Evolutionary conservation across 2,329 filamentous ascomycete species (phyloP), one percentile per base, ranked within the genome.

Genomic region (Aurifilum marmelostoma): DNA sequence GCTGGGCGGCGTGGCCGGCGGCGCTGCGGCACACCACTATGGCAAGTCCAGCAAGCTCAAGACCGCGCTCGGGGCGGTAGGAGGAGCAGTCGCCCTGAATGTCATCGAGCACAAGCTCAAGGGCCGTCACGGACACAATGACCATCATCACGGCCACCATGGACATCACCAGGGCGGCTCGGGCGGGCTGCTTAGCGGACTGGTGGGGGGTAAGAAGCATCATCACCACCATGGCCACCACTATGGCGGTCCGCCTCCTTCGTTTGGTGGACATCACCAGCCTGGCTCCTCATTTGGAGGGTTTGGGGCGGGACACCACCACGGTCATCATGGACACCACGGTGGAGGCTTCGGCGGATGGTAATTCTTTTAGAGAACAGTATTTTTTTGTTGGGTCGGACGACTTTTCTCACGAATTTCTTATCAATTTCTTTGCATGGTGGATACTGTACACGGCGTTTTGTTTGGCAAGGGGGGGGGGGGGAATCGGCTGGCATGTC

Each of bases 21-120:
- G 83, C 0, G 84, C 85, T 68, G 68, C 86, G 0, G 86, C 83
- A 0, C 83, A 88, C 74, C 84, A 88, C 76, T 75, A 85, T 14
- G 85, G 86, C 27, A 84, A 85, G 66, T 85, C 86, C 8, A 70
- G 69, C 39, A 78, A 83, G 62, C 74, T 89, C 47, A 84, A 84
- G 32, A 85, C 86, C 1, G 73, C 88, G 7, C 80, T 83, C 1
- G 86, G 86, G 0, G 78, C 82, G 9, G 80, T 87, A 1, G 84
- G 83, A 14, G 87, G 87, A 32, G 86, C 85, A 0, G 80, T 88
- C 16, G 84, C 83, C 2, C 87, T 87, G 9, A 88, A 88, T 72
- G 77, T 83, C 24, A 75, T 87, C 50, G 83, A 84, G 75, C 74
- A 81, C 65, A 82, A 83, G 67, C 54, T 82, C 9, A 77, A 81